Evolutionary conservation across 2,329 filamentous ascomycete species (phyloP).

Genomic region (Fusarium illudens): DNA sequence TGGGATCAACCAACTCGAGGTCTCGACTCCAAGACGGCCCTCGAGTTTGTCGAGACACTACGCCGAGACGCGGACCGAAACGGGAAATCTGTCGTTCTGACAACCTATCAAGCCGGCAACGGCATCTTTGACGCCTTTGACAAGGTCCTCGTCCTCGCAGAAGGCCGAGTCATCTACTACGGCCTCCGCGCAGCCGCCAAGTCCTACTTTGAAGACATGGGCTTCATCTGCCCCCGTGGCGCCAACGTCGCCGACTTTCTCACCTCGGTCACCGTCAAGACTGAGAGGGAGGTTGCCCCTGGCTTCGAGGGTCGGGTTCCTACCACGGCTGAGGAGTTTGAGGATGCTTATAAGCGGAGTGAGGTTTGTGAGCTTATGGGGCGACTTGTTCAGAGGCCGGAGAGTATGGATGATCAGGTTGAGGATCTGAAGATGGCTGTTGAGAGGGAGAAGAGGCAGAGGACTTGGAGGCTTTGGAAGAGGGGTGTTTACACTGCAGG

Average conservation of each 20-base stretch:
- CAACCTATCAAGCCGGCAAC: slow-evolving; percentile 72
- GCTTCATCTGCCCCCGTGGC: slow-evolving; percentile 61
- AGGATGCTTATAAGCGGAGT: slow-evolving; percentile 47
- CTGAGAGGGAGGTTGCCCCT: slow-evolving; percentile 66
- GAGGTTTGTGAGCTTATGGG: slow-evolving; percentile 1
- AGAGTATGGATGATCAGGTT: slow-evolving; percentile 50
- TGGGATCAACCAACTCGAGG: slow-evolving; percentile 78
- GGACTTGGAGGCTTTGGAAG: slow-evolving; percentile 22
- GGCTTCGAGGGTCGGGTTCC: slow-evolving; percentile 66
- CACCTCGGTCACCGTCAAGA: slow-evolving; percentile 71
- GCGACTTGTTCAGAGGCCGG: not conserved
- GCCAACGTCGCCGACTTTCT: slow-evolving; percentile 74
- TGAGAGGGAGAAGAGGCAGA: slow-evolving; percentile 38
- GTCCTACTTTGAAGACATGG: slow-evolving; percentile 72
- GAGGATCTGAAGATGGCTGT: slow-evolving; percentile 48
- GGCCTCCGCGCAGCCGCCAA: slow-evolving; percentile 68
- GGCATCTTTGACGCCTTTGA: slow-evolving; percentile 73
- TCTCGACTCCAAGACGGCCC: slow-evolving; percentile 73
- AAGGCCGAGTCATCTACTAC: slow-evolving; percentile 72
- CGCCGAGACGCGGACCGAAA: slow-evolving; percentile 70
- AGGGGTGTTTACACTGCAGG: slow-evolving; percentile 40
- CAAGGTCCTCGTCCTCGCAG: slow-evolving; percentile 75
- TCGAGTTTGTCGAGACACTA: slow-evolving; percentile 71
- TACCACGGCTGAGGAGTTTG: slow-evolving; percentile 69
- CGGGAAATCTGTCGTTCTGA: slow-evolving; percentile 71